Percentiles rank a stretch among this genome's conserved stretches.
Evolutionary conservation across 345 rosid species (phyloP).

Genomic region (Moricandia moricandioides): DNA sequence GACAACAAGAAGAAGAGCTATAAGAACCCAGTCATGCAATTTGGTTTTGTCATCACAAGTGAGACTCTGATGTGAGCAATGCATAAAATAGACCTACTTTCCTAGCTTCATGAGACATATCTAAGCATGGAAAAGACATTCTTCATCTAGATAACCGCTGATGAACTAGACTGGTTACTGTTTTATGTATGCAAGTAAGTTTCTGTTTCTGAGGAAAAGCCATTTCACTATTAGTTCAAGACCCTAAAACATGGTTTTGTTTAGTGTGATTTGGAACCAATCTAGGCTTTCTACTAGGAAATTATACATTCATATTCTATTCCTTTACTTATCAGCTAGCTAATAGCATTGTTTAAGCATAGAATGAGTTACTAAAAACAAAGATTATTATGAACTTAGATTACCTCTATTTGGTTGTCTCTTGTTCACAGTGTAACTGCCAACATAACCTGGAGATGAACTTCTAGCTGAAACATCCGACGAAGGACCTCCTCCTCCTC

Average conservation of each 20-base stretch:
- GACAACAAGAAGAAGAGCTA: background rate
- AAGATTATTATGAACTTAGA: background rate
- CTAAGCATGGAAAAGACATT: background rate
- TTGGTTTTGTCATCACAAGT: background rate
- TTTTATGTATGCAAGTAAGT: background rate
- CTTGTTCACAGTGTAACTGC: constrained; percentile 71
- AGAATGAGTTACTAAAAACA: background rate
- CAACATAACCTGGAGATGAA: constrained; percentile 66
- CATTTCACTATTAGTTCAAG: background rate
- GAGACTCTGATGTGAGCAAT: background rate
- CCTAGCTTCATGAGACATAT: constrained; percentile 11
- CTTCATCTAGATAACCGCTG: background rate
- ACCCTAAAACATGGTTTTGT: background rate
- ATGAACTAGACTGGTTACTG: constrained; percentile 11
- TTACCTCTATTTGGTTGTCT: constrained; percentile 91
- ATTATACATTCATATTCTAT: background rate
- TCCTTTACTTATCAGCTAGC: background rate
- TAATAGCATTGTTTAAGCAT: constrained; percentile 18
- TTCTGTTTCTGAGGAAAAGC: background rate
- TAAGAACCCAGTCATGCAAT: background rate
- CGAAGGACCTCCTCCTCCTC: constrained; percentile 51
- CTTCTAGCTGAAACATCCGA: constrained; percentile 65
- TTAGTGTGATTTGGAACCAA: constrained; percentile 11
- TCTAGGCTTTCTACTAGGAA: constrained; percentile 15
- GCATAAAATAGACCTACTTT: background rate